phyloP scores from a whole-genome alignment of 495 filamentous ascomycete genomes.

The Penicillium alfredii region DNA sequence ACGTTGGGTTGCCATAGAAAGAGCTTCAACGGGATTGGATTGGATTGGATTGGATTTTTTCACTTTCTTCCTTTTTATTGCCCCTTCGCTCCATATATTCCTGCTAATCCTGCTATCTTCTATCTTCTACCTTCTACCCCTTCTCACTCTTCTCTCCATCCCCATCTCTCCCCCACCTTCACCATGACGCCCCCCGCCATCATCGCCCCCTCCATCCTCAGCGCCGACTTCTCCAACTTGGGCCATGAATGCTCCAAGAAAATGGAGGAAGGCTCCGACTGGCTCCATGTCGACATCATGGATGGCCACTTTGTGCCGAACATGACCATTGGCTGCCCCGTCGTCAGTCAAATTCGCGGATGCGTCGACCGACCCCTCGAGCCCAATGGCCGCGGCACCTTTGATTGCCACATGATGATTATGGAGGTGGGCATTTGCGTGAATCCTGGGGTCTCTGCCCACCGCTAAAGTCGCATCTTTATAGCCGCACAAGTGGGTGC shows the following conservation, averaged over 20 bases:
- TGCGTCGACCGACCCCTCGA: conserved; percentile 62
- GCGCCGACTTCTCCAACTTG: conserved; percentile 87
- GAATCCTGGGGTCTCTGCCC: too few species aligned
- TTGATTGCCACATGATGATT: conserved; percentile 99
- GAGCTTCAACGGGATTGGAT: too few species aligned
- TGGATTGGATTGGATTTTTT: too few species aligned
- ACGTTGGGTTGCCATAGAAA: conserved; percentile 26
- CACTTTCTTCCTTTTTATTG: too few species aligned
- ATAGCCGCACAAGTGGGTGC: conserved; percentile 96
- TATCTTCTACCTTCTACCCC: conserved; percentile 1
- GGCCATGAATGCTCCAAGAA: conserved; percentile 77
- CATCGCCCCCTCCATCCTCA: conserved; percentile 94
- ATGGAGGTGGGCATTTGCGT: conserved; percentile 69
- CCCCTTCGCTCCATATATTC: too few species aligned
- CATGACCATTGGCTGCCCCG: conserved; percentile 91
- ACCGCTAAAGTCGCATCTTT: too few species aligned
- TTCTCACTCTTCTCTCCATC: conserved; percentile 1
- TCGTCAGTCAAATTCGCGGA: conserved; percentile 85
- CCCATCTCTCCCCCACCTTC: background rate
- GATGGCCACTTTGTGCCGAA: conserved; percentile 97
- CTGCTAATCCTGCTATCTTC: conserved; percentile 2
- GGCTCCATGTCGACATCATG: conserved; percentile 79
- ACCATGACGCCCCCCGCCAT: conserved; percentile 82
- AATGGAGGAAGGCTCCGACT: conserved; percentile 79
- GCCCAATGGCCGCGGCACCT: conserved; percentile 72